Conservation (phyloP, 306 rosid species). For the Abrus pulchellus region DNA sequence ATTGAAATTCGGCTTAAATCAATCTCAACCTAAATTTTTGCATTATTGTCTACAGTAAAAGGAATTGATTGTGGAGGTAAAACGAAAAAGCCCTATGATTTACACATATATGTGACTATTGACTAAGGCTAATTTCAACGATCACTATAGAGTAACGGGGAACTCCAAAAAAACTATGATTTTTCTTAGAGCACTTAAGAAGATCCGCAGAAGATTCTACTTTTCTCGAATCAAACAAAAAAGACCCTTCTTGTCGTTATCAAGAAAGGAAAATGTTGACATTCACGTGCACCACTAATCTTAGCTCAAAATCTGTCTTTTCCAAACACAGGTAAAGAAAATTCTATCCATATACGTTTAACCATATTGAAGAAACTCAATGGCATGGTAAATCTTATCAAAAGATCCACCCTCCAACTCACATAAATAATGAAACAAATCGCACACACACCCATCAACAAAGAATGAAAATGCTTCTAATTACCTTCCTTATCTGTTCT, state of each 20-base stretch:
- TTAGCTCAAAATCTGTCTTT: slow-evolving; percentile 53
- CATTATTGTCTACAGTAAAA: too few species aligned
- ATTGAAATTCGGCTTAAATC: too few species aligned
- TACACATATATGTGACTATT: not conserved
- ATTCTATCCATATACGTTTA: slow-evolving; percentile 28
- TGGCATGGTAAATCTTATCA: slow-evolving; percentile 1
- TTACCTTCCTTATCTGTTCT: slow-evolving; percentile 53
- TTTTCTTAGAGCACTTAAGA: not conserved
- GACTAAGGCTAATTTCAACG: not conserved
- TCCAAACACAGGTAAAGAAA: slow-evolving; percentile 24
- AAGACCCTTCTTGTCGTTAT: slow-evolving; percentile 60
- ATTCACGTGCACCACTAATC: slow-evolving; percentile 57
- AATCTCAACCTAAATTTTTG: too few species aligned
- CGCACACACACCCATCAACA: not conserved
- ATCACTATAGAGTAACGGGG: not conserved
- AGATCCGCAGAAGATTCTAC: slow-evolving; percentile 8
- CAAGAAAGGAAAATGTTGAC: slow-evolving; percentile 31
- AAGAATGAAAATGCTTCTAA: slow-evolving; percentile 51
- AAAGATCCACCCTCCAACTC: slow-evolving; percentile 28
- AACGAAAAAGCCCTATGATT: not conserved
- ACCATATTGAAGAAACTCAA: slow-evolving; percentile 31
- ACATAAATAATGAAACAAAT: slow-evolving; percentile 36
- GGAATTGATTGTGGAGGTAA: too few species aligned
- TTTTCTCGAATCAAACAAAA: slow-evolving; percentile 46
- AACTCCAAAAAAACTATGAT: not conserved